phyloP scores from a whole-genome alignment of 768 basidiomycete species.

The Termitomyces heimii region DNA sequence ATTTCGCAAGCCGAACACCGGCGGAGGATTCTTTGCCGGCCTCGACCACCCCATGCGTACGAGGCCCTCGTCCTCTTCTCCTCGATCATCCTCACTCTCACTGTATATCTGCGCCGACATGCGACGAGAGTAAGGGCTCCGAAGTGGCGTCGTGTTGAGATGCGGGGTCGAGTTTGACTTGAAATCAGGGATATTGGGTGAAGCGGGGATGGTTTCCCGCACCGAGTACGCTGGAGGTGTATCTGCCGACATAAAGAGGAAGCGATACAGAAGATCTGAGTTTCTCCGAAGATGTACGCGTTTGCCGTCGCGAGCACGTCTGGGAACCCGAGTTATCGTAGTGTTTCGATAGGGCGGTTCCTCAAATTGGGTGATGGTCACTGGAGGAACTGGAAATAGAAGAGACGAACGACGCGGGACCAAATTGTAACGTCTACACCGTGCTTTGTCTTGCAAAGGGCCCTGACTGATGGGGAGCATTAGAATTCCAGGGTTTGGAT shows the following conservation, averaged over 20 bases:
- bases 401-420: neutral
- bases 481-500: neutral
- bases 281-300: slow-evolving; percentile 4
- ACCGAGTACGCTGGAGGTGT: slow-evolving; percentile 17
- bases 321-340: neutral
- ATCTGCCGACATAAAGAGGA: slow-evolving; percentile 19
- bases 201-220: slow-evolving; percentile 10
- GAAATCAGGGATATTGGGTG: slow-evolving; percentile 13
- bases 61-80: slow-evolving; percentile 21
- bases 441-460: neutral
- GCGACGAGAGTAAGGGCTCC: slow-evolving; percentile 8
- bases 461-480: slow-evolving; percentile 1
- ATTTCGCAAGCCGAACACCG: slow-evolving; percentile 17
- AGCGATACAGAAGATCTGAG: slow-evolving; percentile 9
- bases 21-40: neutral
- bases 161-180: slow-evolving; percentile 20
- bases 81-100: slow-evolving; percentile 21
- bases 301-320: slow-evolving; percentile 3
- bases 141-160: slow-evolving; percentile 12
- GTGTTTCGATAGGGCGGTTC: neutral
- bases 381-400: neutral
- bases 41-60: slow-evolving; percentile 24
- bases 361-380: neutral
- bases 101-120: slow-evolving; percentile 21
- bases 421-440: neutral